Percentiles rank a stretch among this genome's conserved stretches.
Conservation (phyloP, 208 protist species). For the Leishmania aethiopica region DNA sequence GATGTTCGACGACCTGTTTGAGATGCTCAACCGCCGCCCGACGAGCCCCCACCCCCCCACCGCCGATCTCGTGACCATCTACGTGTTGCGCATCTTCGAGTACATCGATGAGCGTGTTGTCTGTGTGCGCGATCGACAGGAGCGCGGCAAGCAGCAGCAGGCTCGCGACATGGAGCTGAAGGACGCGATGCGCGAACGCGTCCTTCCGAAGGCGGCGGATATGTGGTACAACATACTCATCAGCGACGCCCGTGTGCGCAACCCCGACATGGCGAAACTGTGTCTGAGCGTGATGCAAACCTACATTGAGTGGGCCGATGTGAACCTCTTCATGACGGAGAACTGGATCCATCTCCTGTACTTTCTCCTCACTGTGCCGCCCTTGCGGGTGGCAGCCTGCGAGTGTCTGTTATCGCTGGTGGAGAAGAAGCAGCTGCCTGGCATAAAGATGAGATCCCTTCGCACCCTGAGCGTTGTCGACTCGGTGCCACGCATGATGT, state of each 20-base stretch:
- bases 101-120: conserved; percentile 86
- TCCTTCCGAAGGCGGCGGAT: conserved; percentile 58
- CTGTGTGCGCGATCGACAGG: conserved; percentile 56
- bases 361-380: conserved; percentile 50
- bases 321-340: conserved; percentile 56
- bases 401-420: conserved; percentile 69
- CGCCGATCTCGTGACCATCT: conserved; percentile 46
- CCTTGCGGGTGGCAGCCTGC: conserved; percentile 50
- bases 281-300: conserved; percentile 68
- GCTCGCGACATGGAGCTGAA: conserved; percentile 77
- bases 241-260: conserved; percentile 50
- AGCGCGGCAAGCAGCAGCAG: conserved; percentile 58
- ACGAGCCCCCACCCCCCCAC: conserved; percentile 31
- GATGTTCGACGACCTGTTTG: conserved; percentile 74
- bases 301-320: conserved; percentile 86
- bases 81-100: conserved; percentile 84
- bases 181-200: conserved; percentile 73
- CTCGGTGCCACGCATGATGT: conserved; percentile 57
- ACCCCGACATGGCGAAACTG: conserved; percentile 52
- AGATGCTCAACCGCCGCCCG: conserved; percentile 40
- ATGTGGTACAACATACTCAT: conserved; percentile 62
- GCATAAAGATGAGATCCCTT: conserved; percentile 66
- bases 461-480: conserved; percentile 59
- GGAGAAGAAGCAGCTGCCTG: conserved; percentile 82
- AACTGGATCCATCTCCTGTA: conserved; percentile 81